Conservation (phyloP, 1,139 yeast genomes). For the Geotrichum aggregatum region DNA sequence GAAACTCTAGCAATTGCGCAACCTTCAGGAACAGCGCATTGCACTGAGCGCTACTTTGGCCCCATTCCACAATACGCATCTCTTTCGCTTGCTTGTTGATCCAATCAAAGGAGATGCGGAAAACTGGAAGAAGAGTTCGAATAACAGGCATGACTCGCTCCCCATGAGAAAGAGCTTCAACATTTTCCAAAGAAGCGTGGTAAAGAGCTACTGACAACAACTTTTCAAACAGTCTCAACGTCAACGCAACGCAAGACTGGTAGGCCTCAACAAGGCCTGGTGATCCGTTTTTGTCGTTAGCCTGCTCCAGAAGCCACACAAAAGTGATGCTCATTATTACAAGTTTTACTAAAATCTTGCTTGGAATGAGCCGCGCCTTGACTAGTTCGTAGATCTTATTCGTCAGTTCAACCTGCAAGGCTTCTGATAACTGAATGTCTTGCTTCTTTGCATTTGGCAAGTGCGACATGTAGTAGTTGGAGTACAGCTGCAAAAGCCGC, state of each 20-base stretch:
- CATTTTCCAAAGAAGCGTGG: neutral
- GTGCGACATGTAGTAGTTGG: constrained; percentile 16
- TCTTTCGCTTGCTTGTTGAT: constrained; percentile 15
- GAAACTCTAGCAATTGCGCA: constrained; percentile 14
- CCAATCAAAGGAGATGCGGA: constrained; percentile 21
- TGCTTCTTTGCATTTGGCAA: neutral
- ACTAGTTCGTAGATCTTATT: constrained; percentile 13
- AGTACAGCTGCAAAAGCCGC: constrained; percentile 17
- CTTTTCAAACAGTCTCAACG: constrained; percentile 15
- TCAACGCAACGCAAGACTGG: constrained; percentile 4
- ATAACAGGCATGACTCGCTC: neutral
- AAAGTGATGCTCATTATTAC: constrained; percentile 17
- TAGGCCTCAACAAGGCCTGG: constrained; percentile 1
- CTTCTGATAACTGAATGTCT: neutral
- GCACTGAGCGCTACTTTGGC: constrained; percentile 7
- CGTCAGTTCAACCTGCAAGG: constrained; percentile 18
- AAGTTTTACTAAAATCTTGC: constrained; percentile 16
- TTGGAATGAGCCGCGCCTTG: constrained; percentile 11
- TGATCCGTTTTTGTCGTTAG: neutral
- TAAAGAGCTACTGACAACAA: constrained; percentile 10
- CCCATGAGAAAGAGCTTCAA: constrained; percentile 2
- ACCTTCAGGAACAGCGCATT: constrained; percentile 7
- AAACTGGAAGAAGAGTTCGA: constrained; percentile 10
- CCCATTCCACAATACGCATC: constrained; percentile 13
- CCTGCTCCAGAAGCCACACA: constrained; percentile 17